phyloP scores from a whole-genome alignment of 2,329 filamentous ascomycete genomes.

The Cladosporium sp. region DNA sequence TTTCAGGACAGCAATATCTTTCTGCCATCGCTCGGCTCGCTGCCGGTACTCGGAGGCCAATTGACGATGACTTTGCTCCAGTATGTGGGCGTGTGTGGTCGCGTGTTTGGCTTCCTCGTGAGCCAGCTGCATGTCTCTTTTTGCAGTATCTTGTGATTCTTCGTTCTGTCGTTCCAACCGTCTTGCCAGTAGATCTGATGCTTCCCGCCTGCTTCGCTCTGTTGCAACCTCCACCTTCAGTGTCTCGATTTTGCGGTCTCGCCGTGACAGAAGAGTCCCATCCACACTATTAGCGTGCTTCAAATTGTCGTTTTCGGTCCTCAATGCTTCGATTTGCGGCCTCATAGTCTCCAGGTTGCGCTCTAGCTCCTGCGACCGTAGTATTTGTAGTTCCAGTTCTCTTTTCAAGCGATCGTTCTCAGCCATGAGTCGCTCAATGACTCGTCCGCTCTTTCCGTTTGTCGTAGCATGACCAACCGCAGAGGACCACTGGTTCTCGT shows the following conservation, averaged over 20 bases:
- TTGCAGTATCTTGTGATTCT: conserved; percentile 60
- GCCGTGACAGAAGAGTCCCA: conserved; percentile 68
- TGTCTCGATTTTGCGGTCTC: conserved; percentile 73
- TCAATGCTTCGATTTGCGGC: conserved; percentile 69
- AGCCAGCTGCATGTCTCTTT: conserved; percentile 63
- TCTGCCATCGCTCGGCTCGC: conserved; percentile 42
- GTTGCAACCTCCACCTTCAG: conserved; percentile 64
- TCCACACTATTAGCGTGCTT: conserved; percentile 71
- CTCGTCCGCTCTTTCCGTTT: conserved; percentile 69
- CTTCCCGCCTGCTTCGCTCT: conserved; percentile 63
- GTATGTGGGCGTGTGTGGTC: conserved; percentile 63
- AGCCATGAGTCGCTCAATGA: conserved; percentile 78
- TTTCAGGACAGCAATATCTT: conserved; percentile 58
- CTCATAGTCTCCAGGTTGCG: conserved; percentile 68
- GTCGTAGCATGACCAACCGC: conserved; percentile 69
- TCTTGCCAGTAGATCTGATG: conserved; percentile 62
- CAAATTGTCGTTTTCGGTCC: conserved; percentile 69
- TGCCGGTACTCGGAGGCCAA: conserved; percentile 66
- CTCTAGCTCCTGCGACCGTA: conserved; percentile 67
- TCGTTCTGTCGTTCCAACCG: conserved; percentile 66
- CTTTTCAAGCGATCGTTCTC: conserved; percentile 78
- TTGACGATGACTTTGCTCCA: conserved; percentile 71
- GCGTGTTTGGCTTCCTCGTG: conserved; percentile 53
- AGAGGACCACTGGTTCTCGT: conserved; percentile 58
- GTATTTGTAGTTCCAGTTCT: conserved; percentile 54